These are phyloP conservation scores for Camellia lanceoleosa DNA, from an alignment of 148 eudicot genomes.

Conservation along the genomic window DNA sequence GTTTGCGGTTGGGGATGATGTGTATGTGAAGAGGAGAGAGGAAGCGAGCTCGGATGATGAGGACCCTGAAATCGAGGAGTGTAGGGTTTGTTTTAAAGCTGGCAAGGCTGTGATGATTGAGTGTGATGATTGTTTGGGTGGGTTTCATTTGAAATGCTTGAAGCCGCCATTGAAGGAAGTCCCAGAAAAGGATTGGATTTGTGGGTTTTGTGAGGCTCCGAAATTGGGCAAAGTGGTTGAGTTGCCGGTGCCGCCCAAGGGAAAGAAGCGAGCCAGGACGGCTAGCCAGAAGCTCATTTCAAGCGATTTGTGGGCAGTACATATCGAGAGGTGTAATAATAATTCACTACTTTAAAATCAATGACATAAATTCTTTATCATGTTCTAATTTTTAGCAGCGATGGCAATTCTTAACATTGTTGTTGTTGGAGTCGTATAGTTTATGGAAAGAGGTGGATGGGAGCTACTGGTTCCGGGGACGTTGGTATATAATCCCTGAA, in stretches of 20 bases:
- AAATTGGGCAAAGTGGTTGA: conserved; percentile 58
- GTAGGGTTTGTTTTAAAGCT: conserved; percentile 68
- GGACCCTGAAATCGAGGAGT: conserved; percentile 81
- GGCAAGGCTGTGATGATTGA: conserved; percentile 74
- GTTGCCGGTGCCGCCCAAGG: conserved; percentile 56
- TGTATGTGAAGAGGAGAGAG: conserved; percentile 82
- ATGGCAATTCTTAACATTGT: background rate
- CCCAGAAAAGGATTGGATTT: conserved; percentile 93
- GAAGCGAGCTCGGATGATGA: conserved; percentile 69
- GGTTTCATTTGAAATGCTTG: conserved; percentile 91
- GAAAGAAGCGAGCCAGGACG: conserved; percentile 80
- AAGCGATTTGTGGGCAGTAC: conserved; percentile 91
- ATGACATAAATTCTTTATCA: background rate
- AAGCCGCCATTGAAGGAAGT: conserved; percentile 80
- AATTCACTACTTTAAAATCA: background rate
- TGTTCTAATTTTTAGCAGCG: background rate
- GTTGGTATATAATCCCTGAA: conserved; percentile 94
- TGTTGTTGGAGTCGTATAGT: conserved; percentile 34
- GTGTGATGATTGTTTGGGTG: conserved; percentile 88
- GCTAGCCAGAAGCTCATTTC: conserved; percentile 82
- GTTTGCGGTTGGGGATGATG: conserved; percentile 71
- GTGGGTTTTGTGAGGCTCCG: conserved; percentile 68
- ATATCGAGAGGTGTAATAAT: conserved; percentile 62
- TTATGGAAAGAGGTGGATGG: conserved; percentile 95
- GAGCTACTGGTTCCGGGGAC: conserved; percentile 74